phyloP scores from a whole-genome alignment of 441 rosid species.

The Euphorbia celastroides region DNA sequence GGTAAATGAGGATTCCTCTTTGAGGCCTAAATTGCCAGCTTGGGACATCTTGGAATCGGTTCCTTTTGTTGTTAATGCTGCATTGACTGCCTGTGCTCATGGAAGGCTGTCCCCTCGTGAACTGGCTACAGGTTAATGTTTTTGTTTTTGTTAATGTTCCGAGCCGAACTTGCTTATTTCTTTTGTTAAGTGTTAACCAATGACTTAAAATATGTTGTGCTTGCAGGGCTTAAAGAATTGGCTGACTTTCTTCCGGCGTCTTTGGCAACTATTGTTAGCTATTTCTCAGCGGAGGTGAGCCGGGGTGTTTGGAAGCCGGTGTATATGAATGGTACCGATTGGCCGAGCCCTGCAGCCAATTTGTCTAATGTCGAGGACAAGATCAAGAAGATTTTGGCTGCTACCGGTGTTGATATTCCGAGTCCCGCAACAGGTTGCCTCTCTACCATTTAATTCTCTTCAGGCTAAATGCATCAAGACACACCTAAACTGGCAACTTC shows the following conservation, averaged over 20 bases:
- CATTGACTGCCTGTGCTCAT: constrained; percentile 94
- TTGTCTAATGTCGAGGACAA: constrained; percentile 78
- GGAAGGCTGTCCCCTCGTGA: constrained; percentile 94
- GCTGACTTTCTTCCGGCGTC: constrained; percentile 95
- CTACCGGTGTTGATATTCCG: constrained; percentile 90
- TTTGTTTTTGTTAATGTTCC: too few species aligned
- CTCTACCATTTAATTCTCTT: neutral
- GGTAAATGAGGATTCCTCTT: constrained; percentile 54
- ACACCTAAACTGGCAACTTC: too few species aligned
- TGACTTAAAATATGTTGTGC: constrained; percentile 15
- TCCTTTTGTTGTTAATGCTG: constrained; percentile 89
- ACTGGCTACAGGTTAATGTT: constrained; percentile 98
- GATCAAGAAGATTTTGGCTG: constrained; percentile 84
- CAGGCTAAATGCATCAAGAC: too few species aligned
- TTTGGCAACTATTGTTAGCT: constrained; percentile 84
- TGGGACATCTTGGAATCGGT: constrained; percentile 95
- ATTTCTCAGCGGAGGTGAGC: constrained; percentile 94
- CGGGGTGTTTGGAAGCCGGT: constrained; percentile 98
- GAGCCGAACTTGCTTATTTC: too few species aligned
- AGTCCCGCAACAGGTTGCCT: constrained; percentile 66
- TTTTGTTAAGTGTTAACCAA: constrained; percentile 1
- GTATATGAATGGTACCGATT: constrained; percentile 97
- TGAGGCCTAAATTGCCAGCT: constrained; percentile 83
- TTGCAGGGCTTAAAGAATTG: constrained; percentile 86
- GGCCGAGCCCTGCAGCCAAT: constrained; percentile 99